Percentiles rank a stretch among this genome's conserved stretches.
These are phyloP conservation scores for Pyracantha coccinea DNA, from an alignment of 331 rosid species.

Conservation along the genomic window DNA sequence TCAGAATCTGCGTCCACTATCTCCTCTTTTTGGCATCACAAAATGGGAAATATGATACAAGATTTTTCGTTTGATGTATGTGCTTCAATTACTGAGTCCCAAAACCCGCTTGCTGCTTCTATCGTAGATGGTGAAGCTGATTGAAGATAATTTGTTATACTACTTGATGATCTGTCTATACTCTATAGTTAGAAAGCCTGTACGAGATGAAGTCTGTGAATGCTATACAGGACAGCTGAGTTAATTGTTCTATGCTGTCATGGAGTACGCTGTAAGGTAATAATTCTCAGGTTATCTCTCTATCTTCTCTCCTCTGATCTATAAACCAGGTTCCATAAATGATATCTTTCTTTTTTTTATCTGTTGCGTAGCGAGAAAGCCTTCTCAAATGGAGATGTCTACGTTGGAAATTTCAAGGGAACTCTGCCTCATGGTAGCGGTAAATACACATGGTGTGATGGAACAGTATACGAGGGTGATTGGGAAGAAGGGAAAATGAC, in stretches of 20 bases:
- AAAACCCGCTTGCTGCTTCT: background rate
- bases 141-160: conserved; percentile 8
- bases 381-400: conserved; percentile 56
- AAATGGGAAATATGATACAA: background rate
- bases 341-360: conserved; percentile 9
- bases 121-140: conserved; percentile 11
- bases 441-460: conserved; percentile 65
- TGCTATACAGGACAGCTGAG: conserved; percentile 18
- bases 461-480: conserved; percentile 65
- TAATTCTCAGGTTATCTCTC: conserved; percentile 3
- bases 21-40: background rate
- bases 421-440: conserved; percentile 59
- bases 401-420: conserved; percentile 43
- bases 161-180: conserved; percentile 9
- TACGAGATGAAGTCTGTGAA: conserved; percentile 12
- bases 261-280: conserved; percentile 60
- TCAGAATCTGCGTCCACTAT: background rate
- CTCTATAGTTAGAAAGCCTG: conserved; percentile 4
- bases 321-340: background rate
- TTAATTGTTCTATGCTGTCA: conserved; percentile 14
- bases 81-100: conserved; percentile 14
- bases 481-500: conserved; percentile 77
- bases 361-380: conserved; percentile 34
- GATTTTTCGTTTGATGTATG: background rate
- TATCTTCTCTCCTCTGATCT: background rate